Evolutionary conservation across 306 rosid genomes (phyloP).

Genomic region (Castanea sativa): DNA sequence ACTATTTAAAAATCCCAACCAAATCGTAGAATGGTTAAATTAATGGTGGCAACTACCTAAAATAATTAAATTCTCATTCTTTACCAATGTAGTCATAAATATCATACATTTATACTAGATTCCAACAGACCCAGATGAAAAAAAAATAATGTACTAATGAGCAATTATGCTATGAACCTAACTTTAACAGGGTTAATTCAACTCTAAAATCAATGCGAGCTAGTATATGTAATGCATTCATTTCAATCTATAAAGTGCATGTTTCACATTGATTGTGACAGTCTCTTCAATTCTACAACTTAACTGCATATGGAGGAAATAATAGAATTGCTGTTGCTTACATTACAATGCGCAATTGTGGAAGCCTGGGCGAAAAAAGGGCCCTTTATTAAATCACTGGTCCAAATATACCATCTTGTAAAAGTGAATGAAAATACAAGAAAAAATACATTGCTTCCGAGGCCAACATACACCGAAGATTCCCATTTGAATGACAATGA

Average conservation of each 20-base stretch:
- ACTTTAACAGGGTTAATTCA: too few species aligned
- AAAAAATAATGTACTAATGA: neutral
- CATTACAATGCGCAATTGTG: slow-evolving; percentile 25
- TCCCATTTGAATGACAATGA: slow-evolving; percentile 25
- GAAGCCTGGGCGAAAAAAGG: slow-evolving; percentile 15
- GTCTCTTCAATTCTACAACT: neutral
- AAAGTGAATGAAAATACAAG: slow-evolving; percentile 20
- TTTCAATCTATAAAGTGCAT: neutral
- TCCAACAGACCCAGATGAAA: slow-evolving; percentile 10
- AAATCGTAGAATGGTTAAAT: neutral
- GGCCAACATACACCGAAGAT: slow-evolving; percentile 20
- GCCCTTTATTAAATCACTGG: too few species aligned
- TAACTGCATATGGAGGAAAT: too few species aligned
- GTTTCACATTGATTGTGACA: neutral
- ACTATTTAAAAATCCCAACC: neutral
- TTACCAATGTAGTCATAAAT: too few species aligned
- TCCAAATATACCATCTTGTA: neutral
- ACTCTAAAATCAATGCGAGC: neutral
- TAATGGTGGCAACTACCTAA: too few species aligned
- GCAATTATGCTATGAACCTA: too few species aligned
- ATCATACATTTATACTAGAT: too few species aligned
- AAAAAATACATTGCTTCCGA: slow-evolving; percentile 16
- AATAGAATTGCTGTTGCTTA: too few species aligned
- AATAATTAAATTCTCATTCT: too few species aligned
- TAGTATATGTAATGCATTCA: neutral